phyloP scores from a whole-genome alignment of 352 stramenopile genomes.

The Phytophthora citricola region DNA sequence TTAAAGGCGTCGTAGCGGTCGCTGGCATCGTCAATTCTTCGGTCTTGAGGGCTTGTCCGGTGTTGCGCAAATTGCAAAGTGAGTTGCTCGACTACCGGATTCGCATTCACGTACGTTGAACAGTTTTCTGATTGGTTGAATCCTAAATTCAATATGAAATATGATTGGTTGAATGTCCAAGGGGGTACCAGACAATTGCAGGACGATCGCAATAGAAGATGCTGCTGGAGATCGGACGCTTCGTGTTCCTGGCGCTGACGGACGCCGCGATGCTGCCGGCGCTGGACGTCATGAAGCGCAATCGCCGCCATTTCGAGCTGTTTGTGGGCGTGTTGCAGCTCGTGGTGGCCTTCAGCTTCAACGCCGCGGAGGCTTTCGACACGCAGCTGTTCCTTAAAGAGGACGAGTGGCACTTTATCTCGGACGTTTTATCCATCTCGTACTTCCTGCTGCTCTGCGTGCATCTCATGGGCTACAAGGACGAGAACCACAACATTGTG shows the following conservation, averaged over 20 bases:
- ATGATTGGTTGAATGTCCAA: slow-evolving; percentile 24
- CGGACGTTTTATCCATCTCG: slow-evolving; percentile 84
- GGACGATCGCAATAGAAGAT: slow-evolving; percentile 34
- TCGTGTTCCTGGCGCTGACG: slow-evolving; percentile 76
- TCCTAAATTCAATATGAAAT: neutral
- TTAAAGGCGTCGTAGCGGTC: slow-evolving; percentile 13
- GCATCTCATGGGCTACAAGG: slow-evolving; percentile 83
- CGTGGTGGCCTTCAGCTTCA: slow-evolving; percentile 83
- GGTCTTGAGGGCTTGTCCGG: slow-evolving; percentile 3
- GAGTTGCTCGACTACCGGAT: slow-evolving; percentile 13
- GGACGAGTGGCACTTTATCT: slow-evolving; percentile 88
- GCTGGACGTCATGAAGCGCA: slow-evolving; percentile 80
- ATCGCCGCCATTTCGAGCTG: slow-evolving; percentile 90
- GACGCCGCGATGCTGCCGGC: slow-evolving; percentile 79
- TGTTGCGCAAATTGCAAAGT: slow-evolving; percentile 30
- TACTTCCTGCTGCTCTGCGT: slow-evolving; percentile 89
- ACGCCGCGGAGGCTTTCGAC: slow-evolving; percentile 77
- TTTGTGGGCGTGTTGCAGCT: slow-evolving; percentile 89
- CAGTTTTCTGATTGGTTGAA: neutral
- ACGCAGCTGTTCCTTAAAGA: slow-evolving; percentile 71
- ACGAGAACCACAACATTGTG: slow-evolving; percentile 87
- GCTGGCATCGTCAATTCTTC: slow-evolving; percentile 2
- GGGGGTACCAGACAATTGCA: slow-evolving; percentile 11
- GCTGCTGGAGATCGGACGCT: slow-evolving; percentile 59
- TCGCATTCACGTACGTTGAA: slow-evolving; percentile 11